phyloP scores from a whole-genome alignment of 2,329 filamentous ascomycete genomes.

The Paecilomyces sp. region DNA sequence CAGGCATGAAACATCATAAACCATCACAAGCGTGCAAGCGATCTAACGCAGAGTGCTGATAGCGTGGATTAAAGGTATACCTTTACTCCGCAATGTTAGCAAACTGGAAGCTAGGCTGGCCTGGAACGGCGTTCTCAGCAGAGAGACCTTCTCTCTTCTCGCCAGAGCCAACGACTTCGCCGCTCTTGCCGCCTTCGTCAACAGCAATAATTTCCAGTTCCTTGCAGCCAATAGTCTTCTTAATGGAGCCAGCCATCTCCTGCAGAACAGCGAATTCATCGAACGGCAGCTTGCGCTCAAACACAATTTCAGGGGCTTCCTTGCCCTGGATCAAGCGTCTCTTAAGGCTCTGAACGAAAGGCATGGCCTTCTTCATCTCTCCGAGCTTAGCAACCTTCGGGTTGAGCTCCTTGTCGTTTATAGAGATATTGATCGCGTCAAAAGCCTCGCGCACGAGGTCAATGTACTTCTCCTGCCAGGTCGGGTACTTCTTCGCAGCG shows the following conservation, averaged over 20 bases:
- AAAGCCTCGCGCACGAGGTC: slow-evolving; percentile 68
- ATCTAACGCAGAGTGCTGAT: neutral
- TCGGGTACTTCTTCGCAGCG: slow-evolving; percentile 70
- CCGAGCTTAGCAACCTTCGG: slow-evolving; percentile 72
- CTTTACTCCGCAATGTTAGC: slow-evolving; percentile 60
- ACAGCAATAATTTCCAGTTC: slow-evolving; percentile 67
- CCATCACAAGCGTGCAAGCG: neutral
- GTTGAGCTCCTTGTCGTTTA: slow-evolving; percentile 76
- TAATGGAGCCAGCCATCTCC: slow-evolving; percentile 73
- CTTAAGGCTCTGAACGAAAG: slow-evolving; percentile 85
- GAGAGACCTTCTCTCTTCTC: slow-evolving; percentile 54
- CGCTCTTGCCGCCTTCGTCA: slow-evolving; percentile 49
- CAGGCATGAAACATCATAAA: neutral
- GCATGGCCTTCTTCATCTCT: slow-evolving; percentile 92
- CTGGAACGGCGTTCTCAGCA: slow-evolving; percentile 73
- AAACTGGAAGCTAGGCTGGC: slow-evolving; percentile 74
- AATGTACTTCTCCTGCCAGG: slow-evolving; percentile 88
- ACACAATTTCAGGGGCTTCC: slow-evolving; percentile 59
- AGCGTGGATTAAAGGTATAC: neutral
- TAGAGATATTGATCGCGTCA: slow-evolving; percentile 51
- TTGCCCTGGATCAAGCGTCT: slow-evolving; percentile 64
- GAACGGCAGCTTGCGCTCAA: slow-evolving; percentile 79
- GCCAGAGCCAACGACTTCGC: slow-evolving; percentile 36
- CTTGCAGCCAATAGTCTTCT: slow-evolving; percentile 65
- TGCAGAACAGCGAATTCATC: slow-evolving; percentile 70